A percentile compares a stretch with the other conserved stretches of the same genome.
Conservation (phyloP, 768 basidiomycete genomes). For the Epithele typhae region DNA sequence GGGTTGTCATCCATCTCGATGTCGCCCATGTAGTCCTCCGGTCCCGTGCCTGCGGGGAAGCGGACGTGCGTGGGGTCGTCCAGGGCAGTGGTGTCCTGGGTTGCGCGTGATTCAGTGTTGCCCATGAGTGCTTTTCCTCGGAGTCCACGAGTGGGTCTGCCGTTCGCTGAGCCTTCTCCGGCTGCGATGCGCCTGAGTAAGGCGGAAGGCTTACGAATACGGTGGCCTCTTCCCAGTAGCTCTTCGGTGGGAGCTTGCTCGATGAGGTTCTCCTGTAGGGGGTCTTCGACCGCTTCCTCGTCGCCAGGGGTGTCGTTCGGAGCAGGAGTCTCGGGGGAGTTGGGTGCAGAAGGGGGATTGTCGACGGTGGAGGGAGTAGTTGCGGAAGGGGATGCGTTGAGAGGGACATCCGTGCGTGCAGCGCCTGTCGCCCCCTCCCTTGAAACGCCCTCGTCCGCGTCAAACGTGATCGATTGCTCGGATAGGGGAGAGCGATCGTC, state of each 20-base stretch:
- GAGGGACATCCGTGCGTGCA: not conserved
- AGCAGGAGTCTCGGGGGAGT: too few relatives aligned
- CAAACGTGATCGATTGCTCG: not conserved
- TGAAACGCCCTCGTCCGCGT: not conserved
- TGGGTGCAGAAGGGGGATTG: too few relatives aligned
- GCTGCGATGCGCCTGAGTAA: not conserved
- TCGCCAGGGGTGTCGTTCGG: too few relatives aligned
- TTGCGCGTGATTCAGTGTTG: too few relatives aligned
- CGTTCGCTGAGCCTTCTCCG: not conserved
- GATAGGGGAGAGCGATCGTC: not conserved
- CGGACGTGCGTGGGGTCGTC: too few relatives aligned
- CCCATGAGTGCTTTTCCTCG: too few relatives aligned
- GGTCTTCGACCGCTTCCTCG: not conserved
- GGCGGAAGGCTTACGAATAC: conserved; percentile 3
- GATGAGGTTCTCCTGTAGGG: not conserved
- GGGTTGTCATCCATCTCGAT: not conserved
- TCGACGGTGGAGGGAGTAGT: not conserved
- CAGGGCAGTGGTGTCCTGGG: too few relatives aligned
- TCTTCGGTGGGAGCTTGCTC: not conserved
- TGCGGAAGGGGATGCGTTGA: not conserved
- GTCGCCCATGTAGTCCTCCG: not conserved
- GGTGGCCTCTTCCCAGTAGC: not conserved
- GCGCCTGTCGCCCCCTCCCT: conserved; percentile 19
- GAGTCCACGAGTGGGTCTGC: not conserved
- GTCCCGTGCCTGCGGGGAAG: not conserved